Conservation (phyloP, 2,329 filamentous ascomycete species). For the Stylonectria norvegica region DNA sequence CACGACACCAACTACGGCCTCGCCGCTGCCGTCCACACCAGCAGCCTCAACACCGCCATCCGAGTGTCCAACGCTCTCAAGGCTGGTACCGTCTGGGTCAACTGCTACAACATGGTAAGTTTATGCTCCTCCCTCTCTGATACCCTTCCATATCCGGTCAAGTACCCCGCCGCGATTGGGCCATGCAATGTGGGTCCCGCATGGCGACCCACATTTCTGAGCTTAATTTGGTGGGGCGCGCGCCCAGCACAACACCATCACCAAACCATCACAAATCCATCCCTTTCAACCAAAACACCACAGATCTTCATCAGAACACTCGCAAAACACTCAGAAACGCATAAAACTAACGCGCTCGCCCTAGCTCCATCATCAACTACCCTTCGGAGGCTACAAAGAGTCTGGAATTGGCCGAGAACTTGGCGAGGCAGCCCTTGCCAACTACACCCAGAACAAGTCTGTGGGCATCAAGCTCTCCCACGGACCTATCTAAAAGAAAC, state of each 20-base stretch:
- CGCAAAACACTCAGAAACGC: too few relatives aligned
- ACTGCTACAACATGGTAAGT: too few relatives aligned
- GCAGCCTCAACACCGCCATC: slow-evolving; percentile 76
- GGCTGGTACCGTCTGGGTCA: slow-evolving; percentile 65
- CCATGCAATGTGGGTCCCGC: too few relatives aligned
- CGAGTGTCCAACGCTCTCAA: slow-evolving; percentile 71
- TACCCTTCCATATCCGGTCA: too few relatives aligned
- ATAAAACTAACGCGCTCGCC: too few relatives aligned
- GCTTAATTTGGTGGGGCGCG: too few relatives aligned
- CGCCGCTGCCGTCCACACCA: slow-evolving; percentile 79
- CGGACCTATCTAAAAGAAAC: slow-evolving; percentile 6
- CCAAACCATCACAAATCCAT: neutral
- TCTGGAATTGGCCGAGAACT: slow-evolving; percentile 75
- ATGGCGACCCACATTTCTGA: too few relatives aligned
- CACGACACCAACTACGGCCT: slow-evolving; percentile 80
- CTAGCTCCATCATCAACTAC: slow-evolving; percentile 62
- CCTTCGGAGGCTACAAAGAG: slow-evolving; percentile 76
- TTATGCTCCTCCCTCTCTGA: too few relatives aligned
- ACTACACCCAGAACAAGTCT: slow-evolving; percentile 68
- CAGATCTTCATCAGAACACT: too few relatives aligned
- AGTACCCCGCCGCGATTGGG: too few relatives aligned
- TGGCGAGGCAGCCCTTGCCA: slow-evolving; percentile 62
- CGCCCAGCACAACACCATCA: too few relatives aligned
- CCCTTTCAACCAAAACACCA: too few relatives aligned
- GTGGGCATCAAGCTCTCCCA: slow-evolving; percentile 52